Conservation (phyloP, 176 grass and related monocot genomes). For the Poa pratensis region DNA sequence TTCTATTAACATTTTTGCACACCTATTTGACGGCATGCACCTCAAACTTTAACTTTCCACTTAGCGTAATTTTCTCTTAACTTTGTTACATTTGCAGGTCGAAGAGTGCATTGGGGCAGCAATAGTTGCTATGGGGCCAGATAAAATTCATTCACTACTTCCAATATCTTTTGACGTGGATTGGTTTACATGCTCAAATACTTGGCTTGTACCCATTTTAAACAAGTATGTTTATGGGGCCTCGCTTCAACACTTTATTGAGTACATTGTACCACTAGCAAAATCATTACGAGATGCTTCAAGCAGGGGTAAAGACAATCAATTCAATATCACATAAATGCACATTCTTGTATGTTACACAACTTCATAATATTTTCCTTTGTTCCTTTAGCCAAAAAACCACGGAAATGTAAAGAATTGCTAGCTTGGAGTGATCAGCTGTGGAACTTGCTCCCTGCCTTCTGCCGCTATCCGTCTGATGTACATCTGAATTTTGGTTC, state of each 20-base stretch:
- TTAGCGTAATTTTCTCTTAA: slow-evolving; percentile 25
- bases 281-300: slow-evolving; percentile 63
- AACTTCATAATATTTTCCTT: slow-evolving; percentile 41
- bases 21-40: neutral
- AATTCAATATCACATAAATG: slow-evolving; percentile 28
- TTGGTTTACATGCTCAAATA: slow-evolving; percentile 72
- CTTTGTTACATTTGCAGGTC: slow-evolving; percentile 58
- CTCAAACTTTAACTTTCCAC: slow-evolving; percentile 22
- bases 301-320: slow-evolving; percentile 53
- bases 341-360: neutral
- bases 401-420: slow-evolving; percentile 52
- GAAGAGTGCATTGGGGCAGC: slow-evolving; percentile 88
- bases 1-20: neutral
- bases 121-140: slow-evolving; percentile 76
- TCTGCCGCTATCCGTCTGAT: slow-evolving; percentile 81
- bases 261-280: slow-evolving; percentile 71
- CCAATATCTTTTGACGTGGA: slow-evolving; percentile 71
- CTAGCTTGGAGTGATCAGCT: slow-evolving; percentile 57
- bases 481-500: slow-evolving; percentile 57
- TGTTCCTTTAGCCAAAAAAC: slow-evolving; percentile 72
- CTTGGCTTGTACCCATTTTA: slow-evolving; percentile 91
- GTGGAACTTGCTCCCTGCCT: slow-evolving; percentile 89
- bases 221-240: slow-evolving; percentile 71
- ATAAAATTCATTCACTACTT: slow-evolving; percentile 74
- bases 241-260: slow-evolving; percentile 64